These are phyloP conservation scores for Talaromyces sp. DNA, from an alignment of 2,329 filamentous ascomycete genomes.

Conservation along the genomic window DNA sequence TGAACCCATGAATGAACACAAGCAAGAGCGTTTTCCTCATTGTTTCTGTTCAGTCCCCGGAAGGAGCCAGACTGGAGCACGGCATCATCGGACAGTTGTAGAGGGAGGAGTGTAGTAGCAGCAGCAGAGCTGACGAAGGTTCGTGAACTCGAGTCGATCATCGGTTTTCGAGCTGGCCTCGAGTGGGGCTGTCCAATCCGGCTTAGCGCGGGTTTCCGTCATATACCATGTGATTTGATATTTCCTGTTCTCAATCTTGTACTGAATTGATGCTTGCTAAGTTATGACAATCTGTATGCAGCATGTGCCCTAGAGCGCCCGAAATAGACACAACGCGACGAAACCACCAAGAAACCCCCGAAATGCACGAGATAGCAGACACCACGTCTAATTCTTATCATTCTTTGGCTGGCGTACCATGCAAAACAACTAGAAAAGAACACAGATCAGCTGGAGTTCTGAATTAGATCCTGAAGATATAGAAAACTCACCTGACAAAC, in stretches of 20 bases:
- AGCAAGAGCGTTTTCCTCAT: conserved; percentile 45
- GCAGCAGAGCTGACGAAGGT: neutral
- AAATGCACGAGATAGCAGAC: neutral
- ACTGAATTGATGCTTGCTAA: neutral
- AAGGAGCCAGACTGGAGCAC: neutral
- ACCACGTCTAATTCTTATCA: conserved; percentile 2
- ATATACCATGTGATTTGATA: too few species aligned
- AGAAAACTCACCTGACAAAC: conserved; percentile 42
- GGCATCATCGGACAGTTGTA: neutral
- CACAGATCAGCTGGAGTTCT: neutral
- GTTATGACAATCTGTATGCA: neutral
- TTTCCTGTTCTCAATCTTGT: neutral
- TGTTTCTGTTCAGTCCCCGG: conserved; percentile 14
- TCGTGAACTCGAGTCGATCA: neutral
- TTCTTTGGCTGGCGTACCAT: conserved; percentile 13
- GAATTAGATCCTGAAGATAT: too few species aligned
- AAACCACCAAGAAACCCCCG: neutral
- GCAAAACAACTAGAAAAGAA: conserved; percentile 10
- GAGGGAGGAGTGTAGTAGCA: neutral
- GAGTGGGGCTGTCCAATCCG: neutral
- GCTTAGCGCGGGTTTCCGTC: neutral
- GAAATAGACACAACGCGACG: neutral
- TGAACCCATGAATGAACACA: conserved; percentile 47
- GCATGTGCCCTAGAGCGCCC: neutral
- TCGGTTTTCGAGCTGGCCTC: neutral